A percentile compares a stretch with the other conserved stretches of the same genome.
phyloP scores from a whole-genome alignment of 305 asterid species.

The Fraxinus nigra region DNA sequence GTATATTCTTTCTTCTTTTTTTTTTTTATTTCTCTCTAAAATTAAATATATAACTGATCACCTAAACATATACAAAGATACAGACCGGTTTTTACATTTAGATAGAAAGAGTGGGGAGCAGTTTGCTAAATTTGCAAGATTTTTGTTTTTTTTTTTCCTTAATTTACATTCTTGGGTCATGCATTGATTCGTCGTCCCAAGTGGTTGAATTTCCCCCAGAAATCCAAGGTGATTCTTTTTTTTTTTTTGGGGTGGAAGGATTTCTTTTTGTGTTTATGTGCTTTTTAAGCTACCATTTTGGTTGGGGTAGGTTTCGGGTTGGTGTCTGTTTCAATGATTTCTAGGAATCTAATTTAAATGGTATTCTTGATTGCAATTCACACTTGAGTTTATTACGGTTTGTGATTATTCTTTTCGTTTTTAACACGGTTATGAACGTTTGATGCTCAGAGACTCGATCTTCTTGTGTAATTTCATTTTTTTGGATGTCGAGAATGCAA shows the following conservation, averaged over 20 bases:
- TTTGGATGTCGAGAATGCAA: conserved; percentile 9
- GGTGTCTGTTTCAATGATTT: conserved; percentile 9
- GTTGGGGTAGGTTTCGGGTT: conserved; percentile 18
- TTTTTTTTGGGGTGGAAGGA: background rate
- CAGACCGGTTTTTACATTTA: background rate
- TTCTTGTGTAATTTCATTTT: conserved; percentile 3
- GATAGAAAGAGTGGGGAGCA: conserved; percentile 20
- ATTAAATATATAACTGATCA: conserved; percentile 20
- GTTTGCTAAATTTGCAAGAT: conserved; percentile 22
- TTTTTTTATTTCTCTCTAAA: conserved; percentile 11
- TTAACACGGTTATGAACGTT: conserved; percentile 8
- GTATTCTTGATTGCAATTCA: conserved; percentile 1
- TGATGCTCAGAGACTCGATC: conserved; percentile 20
- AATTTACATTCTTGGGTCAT: conserved; percentile 7
- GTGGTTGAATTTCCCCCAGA: conserved; percentile 18
- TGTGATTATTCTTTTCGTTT: background rate
- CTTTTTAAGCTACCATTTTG: conserved; percentile 23
- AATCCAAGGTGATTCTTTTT: conserved; percentile 46
- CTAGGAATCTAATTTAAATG: background rate
- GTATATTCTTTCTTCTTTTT: conserved; percentile 47
- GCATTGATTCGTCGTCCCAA: conserved; percentile 25
- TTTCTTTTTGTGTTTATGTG: background rate
- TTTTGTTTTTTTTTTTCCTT: background rate
- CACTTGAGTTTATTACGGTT: conserved; percentile 18
- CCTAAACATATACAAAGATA: conserved; percentile 1